Evolutionary conservation across 2,329 filamentous ascomycete species (phyloP).

Genomic region (Sporothrix euskadiensis): DNA sequence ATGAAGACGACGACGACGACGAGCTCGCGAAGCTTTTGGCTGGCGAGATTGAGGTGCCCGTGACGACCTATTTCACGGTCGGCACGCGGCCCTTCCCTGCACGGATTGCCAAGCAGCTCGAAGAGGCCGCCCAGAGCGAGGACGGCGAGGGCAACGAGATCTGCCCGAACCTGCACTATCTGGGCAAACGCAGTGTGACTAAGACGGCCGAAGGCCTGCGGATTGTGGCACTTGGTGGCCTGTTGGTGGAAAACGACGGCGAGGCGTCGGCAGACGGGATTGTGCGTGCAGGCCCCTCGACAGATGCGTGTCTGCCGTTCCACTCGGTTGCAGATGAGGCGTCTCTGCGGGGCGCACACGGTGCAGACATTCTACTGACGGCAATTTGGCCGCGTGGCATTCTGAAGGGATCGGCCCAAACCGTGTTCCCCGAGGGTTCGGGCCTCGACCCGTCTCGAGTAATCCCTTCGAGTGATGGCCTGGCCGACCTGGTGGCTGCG

Average conservation of each 20-base stretch:
- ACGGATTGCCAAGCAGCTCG: constrained; percentile 69
- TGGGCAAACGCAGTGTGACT: constrained; percentile 81
- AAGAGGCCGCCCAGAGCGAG: constrained; percentile 44
- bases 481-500: constrained; percentile 75
- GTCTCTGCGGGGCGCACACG: constrained; percentile 71
- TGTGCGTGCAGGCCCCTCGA: constrained; percentile 54
- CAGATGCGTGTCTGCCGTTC: constrained; percentile 72
- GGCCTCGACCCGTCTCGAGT: constrained; percentile 43
- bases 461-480: constrained; percentile 60
- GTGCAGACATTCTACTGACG: constrained; percentile 84
- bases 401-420: constrained; percentile 61
- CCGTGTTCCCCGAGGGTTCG: constrained; percentile 48
- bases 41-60: constrained; percentile 70
- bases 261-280: constrained; percentile 36
- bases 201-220: constrained; percentile 88
- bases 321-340: constrained; percentile 78
- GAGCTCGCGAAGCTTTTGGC: constrained; percentile 64
- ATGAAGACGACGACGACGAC: constrained; percentile 58
- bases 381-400: constrained; percentile 80
- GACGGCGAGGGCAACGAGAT: constrained; percentile 52
- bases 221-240: constrained; percentile 83
- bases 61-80: constrained; percentile 90
- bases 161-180: constrained; percentile 86
- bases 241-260: constrained; percentile 56
- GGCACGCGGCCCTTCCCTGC: constrained; percentile 71